These are phyloP conservation scores for Lanmaoa pseudosensibilis DNA, from an alignment of 768 basidiomycete species.

Conservation along the genomic window DNA sequence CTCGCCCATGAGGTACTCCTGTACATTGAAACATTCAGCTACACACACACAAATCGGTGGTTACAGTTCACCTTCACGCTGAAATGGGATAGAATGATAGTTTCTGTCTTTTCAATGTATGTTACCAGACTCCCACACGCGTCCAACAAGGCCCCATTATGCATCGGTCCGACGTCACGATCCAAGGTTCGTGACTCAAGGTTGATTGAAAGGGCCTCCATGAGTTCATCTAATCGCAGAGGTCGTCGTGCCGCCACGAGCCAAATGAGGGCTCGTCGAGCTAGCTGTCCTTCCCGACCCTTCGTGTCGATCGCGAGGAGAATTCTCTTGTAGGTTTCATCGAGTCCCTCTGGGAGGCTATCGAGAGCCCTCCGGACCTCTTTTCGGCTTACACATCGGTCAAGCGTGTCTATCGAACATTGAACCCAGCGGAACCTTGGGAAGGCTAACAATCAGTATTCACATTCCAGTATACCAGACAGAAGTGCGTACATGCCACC, in stretches of 20 bases:
- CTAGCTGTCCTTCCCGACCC: background rate
- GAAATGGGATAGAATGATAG: slow-evolving; percentile 3
- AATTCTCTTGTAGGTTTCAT: background rate
- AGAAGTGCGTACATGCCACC: background rate
- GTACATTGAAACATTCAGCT: no score
- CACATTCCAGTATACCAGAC: no score
- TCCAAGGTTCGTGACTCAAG: background rate
- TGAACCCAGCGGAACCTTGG: background rate
- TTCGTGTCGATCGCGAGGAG: background rate
- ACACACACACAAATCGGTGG: background rate
- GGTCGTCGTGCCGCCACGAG: background rate
- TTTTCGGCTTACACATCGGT: background rate
- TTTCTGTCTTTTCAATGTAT: background rate
- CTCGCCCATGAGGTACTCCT: background rate
- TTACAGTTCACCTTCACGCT: slow-evolving; percentile 1
- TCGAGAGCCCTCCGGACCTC: background rate
- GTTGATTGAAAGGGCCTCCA: background rate
- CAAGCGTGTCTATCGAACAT: background rate
- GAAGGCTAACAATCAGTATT: no score
- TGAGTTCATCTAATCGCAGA: background rate
- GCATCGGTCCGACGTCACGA: slow-evolving; percentile 1
- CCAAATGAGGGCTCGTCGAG: background rate
- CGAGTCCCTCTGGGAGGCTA: background rate
- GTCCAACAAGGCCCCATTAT: slow-evolving; percentile 1
- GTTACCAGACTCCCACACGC: slow-evolving; percentile 9